These are phyloP conservation scores for Lablab purpureus DNA, from an alignment of 306 rosid genomes.

Conservation along the genomic window DNA sequence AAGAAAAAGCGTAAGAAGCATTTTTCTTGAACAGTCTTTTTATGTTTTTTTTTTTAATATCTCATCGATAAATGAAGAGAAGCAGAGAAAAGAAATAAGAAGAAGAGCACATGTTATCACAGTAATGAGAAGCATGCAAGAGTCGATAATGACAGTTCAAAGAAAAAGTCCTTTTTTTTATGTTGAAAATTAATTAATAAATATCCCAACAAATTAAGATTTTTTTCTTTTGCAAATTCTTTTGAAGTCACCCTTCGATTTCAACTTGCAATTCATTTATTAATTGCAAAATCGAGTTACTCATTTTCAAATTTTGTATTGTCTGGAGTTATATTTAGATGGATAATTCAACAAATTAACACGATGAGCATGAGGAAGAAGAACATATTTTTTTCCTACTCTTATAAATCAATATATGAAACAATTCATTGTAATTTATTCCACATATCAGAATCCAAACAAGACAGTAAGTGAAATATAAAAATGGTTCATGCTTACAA, in stretches of 20 bases:
- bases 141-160: conserved; percentile 33
- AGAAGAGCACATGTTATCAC: conserved; percentile 13
- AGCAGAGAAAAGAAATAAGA: conserved; percentile 19
- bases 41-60: not conserved
- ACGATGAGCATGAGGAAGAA: no score
- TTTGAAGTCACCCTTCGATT: not conserved
- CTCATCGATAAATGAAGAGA: not conserved
- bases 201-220: not conserved
- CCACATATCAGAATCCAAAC: no score
- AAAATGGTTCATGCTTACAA: no score
- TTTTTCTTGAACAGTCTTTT: conserved; percentile 21
- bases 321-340: not conserved
- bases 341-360: no score
- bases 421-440: no score
- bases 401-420: no score
- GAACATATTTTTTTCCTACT: no score
- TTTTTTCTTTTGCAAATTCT: not conserved
- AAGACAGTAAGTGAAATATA: no score
- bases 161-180: not conserved
- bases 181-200: not conserved
- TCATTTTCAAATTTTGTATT: not conserved
- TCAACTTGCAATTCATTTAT: not conserved
- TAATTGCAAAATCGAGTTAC: not conserved
- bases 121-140: conserved; percentile 31
- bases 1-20: conserved; percentile 42